Conservation (phyloP, 2,329 filamentous ascomycete genomes). For the Alternaria sp. region DNA sequence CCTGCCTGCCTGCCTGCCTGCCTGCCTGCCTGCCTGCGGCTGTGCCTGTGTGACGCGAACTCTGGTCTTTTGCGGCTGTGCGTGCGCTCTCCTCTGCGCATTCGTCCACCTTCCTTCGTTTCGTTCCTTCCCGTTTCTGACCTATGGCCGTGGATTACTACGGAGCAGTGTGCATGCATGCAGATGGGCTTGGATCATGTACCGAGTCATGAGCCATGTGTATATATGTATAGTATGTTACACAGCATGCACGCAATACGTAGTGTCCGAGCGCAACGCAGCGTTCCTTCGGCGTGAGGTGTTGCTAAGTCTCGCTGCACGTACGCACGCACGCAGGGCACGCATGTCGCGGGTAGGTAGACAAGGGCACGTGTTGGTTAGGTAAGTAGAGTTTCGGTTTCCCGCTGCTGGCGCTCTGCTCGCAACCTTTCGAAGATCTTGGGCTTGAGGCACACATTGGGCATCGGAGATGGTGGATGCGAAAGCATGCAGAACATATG, state of each 20-base stretch:
- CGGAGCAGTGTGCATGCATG: constrained; percentile 4
- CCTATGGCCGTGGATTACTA: constrained; percentile 2
- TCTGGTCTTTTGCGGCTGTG: constrained; percentile 7
- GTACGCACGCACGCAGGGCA: background rate
- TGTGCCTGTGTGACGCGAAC: constrained; percentile 4
- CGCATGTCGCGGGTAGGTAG: background rate
- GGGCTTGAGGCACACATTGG: background rate
- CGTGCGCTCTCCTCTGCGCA: background rate
- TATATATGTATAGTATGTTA: constrained; percentile 6
- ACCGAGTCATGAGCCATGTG: constrained; percentile 7
- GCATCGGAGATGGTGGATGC: background rate
- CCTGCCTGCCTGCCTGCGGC: background rate
- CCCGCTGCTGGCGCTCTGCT: background rate
- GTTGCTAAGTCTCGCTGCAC: background rate
- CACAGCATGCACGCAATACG: constrained; percentile 14
- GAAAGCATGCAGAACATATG: constrained; percentile 1
- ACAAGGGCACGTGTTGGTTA: background rate
- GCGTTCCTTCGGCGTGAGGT: background rate
- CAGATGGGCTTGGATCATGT: background rate
- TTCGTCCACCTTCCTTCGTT: background rate
- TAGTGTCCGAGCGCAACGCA: constrained; percentile 1
- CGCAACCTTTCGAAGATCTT: background rate
- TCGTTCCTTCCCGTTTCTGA: background rate
- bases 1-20: background rate
- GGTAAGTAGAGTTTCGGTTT: background rate